A percentile compares a stretch with the other conserved stretches of the same genome.
Conservation (phyloP, 1,139 yeast genomes). For the Yamadazyma buinensis region DNA sequence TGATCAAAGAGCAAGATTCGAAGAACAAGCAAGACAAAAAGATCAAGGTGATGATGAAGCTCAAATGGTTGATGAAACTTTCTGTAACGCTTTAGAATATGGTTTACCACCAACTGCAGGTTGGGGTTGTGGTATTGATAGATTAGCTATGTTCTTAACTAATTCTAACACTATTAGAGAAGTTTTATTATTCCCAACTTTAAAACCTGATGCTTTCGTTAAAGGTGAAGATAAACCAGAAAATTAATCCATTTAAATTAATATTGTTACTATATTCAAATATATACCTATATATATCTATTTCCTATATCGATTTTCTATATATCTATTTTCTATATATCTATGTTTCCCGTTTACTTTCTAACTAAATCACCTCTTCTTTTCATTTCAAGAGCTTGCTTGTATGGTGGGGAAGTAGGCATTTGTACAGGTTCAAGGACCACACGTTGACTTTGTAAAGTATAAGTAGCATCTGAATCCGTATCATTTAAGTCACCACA, state of each 20-base stretch:
- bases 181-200: slow-evolving; percentile 95
- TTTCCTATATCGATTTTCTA: too few species aligned
- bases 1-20: slow-evolving; percentile 95
- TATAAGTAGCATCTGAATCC: slow-evolving; percentile 94
- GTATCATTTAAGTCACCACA: slow-evolving; percentile 87
- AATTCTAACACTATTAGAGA: slow-evolving; percentile 97
- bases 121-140: slow-evolving; percentile 99
- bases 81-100: slow-evolving; percentile 96
- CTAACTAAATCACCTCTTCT: slow-evolving; percentile 28
- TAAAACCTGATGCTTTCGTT: slow-evolving; percentile 77
- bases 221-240: slow-evolving; percentile 34
- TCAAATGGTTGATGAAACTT: slow-evolving; percentile 91
- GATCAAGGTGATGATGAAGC: slow-evolving; percentile 99
- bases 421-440: slow-evolving; percentile 86
- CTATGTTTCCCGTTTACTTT: too few species aligned
- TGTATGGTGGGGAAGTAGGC: slow-evolving; percentile 97
- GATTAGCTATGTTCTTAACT: slow-evolving; percentile 96
- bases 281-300: too few species aligned
- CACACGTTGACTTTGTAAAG: slow-evolving; percentile 45
- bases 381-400: slow-evolving; percentile 83
- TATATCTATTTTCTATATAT: too few species aligned
- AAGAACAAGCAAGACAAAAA: slow-evolving; percentile 98
- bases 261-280: too few species aligned
- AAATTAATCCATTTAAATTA: slow-evolving; percentile 12
- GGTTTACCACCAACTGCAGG: slow-evolving; percentile 99